These are phyloP conservation scores for Trematosphaeria pertusa DNA, from an alignment of 2,329 filamentous ascomycete species.

Conservation along the genomic window DNA sequence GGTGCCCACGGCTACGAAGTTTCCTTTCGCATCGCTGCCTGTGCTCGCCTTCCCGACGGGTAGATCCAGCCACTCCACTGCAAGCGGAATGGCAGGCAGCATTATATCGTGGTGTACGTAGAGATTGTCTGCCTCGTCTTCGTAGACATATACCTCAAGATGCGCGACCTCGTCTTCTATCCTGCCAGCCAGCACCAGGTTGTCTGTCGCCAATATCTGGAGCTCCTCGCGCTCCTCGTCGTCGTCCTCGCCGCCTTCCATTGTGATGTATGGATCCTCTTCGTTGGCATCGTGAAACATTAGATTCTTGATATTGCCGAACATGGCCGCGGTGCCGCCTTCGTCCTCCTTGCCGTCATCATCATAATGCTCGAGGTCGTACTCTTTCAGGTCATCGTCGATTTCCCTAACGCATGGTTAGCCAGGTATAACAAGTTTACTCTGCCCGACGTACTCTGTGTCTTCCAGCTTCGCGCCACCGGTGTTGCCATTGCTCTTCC, in stretches of 20 bases:
- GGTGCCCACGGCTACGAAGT: constrained; percentile 93
- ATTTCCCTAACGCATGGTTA: constrained; percentile 40
- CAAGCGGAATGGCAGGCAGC: constrained; percentile 94
- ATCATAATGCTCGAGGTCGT: constrained; percentile 95
- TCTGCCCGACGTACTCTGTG: constrained; percentile 19
- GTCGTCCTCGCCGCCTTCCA: constrained; percentile 74
- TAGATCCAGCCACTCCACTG: constrained; percentile 93
- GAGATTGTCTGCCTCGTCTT: constrained; percentile 92
- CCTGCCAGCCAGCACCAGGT: constrained; percentile 88
- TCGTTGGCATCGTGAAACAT: constrained; percentile 94
- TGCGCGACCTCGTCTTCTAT: constrained; percentile 97
- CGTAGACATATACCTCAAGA: constrained; percentile 96
- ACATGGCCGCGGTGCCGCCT: constrained; percentile 83
- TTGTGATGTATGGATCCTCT: constrained; percentile 94
- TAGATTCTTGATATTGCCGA: constrained; percentile 91
- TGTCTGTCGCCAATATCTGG: constrained; percentile 91
- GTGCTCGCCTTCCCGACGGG: constrained; percentile 72
- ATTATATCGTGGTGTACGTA: constrained; percentile 99
- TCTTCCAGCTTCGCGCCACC: constrained; percentile 25
- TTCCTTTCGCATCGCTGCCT: constrained; percentile 71
- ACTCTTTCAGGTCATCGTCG: constrained; percentile 93
- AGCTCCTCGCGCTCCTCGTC: constrained; percentile 93
- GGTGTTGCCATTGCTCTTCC: constrained; percentile 44
- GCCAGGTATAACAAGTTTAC: background rate
- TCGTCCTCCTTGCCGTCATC: constrained; percentile 76